phyloP scores from a whole-genome alignment of 2,329 filamentous ascomycete species.

The Curvularia sp. region DNA sequence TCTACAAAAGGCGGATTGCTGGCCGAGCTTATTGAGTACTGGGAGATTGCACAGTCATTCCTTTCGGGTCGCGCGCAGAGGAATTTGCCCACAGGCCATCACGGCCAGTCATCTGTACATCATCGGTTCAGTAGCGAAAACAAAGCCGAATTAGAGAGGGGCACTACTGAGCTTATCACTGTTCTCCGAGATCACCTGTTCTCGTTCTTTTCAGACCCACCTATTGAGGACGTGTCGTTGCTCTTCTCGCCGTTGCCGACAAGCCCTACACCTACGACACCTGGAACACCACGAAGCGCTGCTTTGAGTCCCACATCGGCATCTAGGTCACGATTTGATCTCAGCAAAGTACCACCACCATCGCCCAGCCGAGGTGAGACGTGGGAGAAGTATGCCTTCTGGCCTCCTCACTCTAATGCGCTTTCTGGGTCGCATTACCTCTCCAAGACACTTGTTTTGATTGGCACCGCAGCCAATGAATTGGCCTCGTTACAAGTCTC shows the following conservation, averaged over 20 bases:
- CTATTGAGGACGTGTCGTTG: slow-evolving; percentile 87
- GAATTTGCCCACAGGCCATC: slow-evolving; percentile 78
- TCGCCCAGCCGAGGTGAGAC: slow-evolving; percentile 76
- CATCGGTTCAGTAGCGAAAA: slow-evolving; percentile 79
- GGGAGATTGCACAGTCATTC: slow-evolving; percentile 90
- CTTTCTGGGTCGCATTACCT: slow-evolving; percentile 92
- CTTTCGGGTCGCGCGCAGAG: slow-evolving; percentile 85
- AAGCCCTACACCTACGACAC: slow-evolving; percentile 68
- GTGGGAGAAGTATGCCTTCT: slow-evolving; percentile 96
- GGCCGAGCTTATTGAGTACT: slow-evolving; percentile 90
- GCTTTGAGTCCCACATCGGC: slow-evolving; percentile 68
- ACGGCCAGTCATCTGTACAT: slow-evolving; percentile 80
- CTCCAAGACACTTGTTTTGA: slow-evolving; percentile 77
- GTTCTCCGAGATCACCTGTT: slow-evolving; percentile 80
- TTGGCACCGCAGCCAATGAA: slow-evolving; percentile 87
- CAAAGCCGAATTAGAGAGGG: slow-evolving; percentile 75
- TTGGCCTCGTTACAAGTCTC: slow-evolving; percentile 78
- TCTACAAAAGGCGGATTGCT: slow-evolving; percentile 78
- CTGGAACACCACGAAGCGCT: slow-evolving; percentile 62
- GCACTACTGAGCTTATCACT: slow-evolving; percentile 80
- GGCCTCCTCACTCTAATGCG: slow-evolving; percentile 92
- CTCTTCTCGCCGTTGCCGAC: slow-evolving; percentile 81
- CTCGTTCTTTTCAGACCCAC: slow-evolving; percentile 84
- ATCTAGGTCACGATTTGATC: slow-evolving; percentile 80
- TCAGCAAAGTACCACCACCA: slow-evolving; percentile 77